These are phyloP conservation scores for Gossypium mustelinum DNA, from an alignment of 345 rosid species.

Conservation along the genomic window DNA sequence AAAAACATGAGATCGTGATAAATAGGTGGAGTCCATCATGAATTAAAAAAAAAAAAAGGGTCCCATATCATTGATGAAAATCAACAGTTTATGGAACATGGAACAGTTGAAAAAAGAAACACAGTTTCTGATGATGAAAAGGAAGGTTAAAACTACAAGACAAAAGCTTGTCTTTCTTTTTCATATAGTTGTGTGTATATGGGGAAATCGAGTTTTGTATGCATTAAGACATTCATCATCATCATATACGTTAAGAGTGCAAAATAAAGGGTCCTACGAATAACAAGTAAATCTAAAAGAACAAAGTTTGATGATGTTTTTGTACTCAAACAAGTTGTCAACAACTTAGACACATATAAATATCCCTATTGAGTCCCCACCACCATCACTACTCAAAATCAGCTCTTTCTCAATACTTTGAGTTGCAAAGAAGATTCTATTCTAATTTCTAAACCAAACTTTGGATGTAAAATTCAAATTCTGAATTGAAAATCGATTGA, in stretches of 20 bases:
- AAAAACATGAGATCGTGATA: conserved; percentile 10
- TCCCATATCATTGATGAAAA: conserved; percentile 27
- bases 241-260: not conserved
- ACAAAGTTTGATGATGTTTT: conserved; percentile 12
- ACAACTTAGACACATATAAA: conserved; percentile 35
- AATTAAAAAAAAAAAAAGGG: not conserved
- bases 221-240: conserved; percentile 17
- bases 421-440: conserved; percentile 52
- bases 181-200: not conserved
- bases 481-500: too few relatives aligned
- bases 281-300: conserved; percentile 34
- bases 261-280: conserved; percentile 4
- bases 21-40: too few relatives aligned
- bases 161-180: not conserved
- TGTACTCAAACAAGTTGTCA: conserved; percentile 32
- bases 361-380: conserved; percentile 40
- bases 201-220: conserved; percentile 17
- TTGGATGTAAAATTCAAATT: too few relatives aligned
- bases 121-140: conserved; percentile 6
- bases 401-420: conserved; percentile 18
- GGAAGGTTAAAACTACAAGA: not conserved
- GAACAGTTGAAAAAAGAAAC: not conserved
- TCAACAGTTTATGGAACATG: conserved; percentile 21
- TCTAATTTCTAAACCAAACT: conserved; percentile 33
- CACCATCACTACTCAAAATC: conserved; percentile 22